Conservation (phyloP, 495 filamentous ascomycete genomes). For the Aspergillus conjunctus region DNA sequence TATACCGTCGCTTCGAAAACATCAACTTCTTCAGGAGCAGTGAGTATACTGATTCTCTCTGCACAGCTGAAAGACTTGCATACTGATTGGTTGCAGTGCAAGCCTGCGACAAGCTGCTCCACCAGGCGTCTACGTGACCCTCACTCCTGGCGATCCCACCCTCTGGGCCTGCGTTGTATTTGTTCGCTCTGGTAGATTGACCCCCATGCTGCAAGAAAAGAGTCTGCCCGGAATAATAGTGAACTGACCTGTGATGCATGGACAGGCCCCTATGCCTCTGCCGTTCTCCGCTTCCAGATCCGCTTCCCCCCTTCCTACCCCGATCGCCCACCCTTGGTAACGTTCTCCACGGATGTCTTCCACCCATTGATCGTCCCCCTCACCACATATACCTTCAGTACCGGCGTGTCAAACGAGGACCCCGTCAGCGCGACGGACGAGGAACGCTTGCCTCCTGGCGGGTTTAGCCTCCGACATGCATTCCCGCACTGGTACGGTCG, state of each 20-base stretch:
- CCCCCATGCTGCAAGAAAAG: background rate
- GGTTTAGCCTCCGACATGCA: conserved; percentile 84
- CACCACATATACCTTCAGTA: conserved; percentile 88
- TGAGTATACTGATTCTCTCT: conserved; percentile 38
- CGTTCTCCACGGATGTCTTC: conserved; percentile 88
- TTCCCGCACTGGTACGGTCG: conserved; percentile 86
- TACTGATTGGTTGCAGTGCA: conserved; percentile 54
- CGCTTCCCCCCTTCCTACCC: conserved; percentile 85
- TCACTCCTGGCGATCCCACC: conserved; percentile 76
- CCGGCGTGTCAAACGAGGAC: conserved; percentile 64
- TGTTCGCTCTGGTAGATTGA: conserved; percentile 70
- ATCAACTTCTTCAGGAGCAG: conserved; percentile 80
- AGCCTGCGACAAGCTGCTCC: conserved; percentile 80
- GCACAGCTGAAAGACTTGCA: background rate
- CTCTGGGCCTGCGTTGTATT: conserved; percentile 91
- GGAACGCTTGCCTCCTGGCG: conserved; percentile 79
- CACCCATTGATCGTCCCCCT: conserved; percentile 89
- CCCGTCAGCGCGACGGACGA: conserved; percentile 80
- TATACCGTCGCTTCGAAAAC: conserved; percentile 54
- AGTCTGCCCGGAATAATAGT: background rate
- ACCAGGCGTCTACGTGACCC: conserved; percentile 80
- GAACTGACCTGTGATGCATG: background rate
- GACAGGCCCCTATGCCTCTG: conserved; percentile 81
- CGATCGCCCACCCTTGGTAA: conserved; percentile 75
- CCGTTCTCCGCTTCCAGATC: conserved; percentile 87